Evolutionary conservation across 306 rosid species (phyloP).

Genomic region (Chamaecrista fasciculata): DNA sequence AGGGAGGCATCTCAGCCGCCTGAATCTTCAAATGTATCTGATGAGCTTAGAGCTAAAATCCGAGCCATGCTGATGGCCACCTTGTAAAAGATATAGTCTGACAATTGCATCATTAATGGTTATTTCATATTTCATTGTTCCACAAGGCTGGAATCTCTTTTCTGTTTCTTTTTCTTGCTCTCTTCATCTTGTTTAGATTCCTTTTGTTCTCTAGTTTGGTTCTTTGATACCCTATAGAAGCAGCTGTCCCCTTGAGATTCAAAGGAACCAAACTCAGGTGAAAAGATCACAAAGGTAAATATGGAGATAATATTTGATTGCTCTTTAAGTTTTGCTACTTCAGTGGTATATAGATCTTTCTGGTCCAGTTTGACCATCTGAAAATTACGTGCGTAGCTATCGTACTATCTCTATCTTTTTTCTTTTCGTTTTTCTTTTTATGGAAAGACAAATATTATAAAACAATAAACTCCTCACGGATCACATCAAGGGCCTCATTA

Average conservation of each 20-base stretch:
- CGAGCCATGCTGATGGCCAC: constrained; percentile 82
- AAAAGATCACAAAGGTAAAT: background rate
- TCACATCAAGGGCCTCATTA: no score
- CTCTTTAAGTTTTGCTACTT: no score
- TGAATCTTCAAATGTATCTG: constrained; percentile 53
- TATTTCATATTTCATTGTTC: constrained; percentile 9
- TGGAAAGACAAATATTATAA: no score
- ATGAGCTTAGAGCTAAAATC: constrained; percentile 86
- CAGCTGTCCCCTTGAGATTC: background rate
- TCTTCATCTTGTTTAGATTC: background rate
- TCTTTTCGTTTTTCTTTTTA: no score
- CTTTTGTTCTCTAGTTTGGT: background rate
- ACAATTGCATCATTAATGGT: background rate
- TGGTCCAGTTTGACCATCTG: no score
- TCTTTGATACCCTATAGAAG: background rate
- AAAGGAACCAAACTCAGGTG: background rate
- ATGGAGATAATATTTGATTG: background rate
- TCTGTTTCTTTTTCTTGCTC: background rate
- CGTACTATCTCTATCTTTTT: no score
- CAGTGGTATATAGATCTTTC: no score
- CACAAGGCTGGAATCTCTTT: background rate
- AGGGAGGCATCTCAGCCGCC: constrained; percentile 63
- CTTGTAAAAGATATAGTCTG: constrained; percentile 31
- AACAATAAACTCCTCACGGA: no score
- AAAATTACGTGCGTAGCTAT: no score